These are phyloP conservation scores for Lentinula novae-zelandiae DNA, from an alignment of 1,284 basidiomycete genomes.

Conservation along the genomic window DNA sequence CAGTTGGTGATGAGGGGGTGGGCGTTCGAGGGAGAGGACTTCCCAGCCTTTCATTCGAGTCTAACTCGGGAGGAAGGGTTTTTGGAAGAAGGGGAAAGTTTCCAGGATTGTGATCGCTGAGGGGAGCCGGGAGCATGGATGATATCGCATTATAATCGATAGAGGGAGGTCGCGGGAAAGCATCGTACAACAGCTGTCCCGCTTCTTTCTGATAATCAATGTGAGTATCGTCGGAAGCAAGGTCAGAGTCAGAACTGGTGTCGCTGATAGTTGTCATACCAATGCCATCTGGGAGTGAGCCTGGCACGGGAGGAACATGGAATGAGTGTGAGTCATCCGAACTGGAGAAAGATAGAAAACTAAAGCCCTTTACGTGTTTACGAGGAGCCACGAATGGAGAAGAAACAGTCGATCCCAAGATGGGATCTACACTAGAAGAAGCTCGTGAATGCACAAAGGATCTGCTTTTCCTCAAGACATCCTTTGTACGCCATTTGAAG, in stretches of 20 bases:
- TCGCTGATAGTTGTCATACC: background rate
- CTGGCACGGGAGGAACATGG: background rate
- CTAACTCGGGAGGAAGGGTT: background rate
- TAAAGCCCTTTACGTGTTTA: slow-evolving; percentile 2
- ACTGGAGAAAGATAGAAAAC: slow-evolving; percentile 1
- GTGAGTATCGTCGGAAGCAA: background rate
- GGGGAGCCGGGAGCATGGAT: background rate
- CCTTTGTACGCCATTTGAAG: background rate
- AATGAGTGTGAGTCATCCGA: background rate
- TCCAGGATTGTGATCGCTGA: background rate
- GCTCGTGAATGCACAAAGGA: background rate
- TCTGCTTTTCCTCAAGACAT: background rate
- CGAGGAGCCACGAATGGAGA: background rate
- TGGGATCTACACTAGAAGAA: background rate
- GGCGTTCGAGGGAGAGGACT: background rate
- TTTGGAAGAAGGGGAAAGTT: background rate
- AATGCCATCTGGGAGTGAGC: background rate
- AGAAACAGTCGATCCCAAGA: background rate
- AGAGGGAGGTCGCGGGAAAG: background rate
- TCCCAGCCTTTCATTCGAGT: background rate
- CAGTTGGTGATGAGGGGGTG: background rate
- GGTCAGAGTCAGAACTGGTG: background rate
- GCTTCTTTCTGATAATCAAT: background rate
- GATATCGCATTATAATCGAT: background rate
- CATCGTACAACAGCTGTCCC: background rate